Evolutionary conservation across 305 asterid genomes (phyloP), one percentile per base, ranked within the genome.

Genomic region (Stenogyne calaminthoides): DNA sequence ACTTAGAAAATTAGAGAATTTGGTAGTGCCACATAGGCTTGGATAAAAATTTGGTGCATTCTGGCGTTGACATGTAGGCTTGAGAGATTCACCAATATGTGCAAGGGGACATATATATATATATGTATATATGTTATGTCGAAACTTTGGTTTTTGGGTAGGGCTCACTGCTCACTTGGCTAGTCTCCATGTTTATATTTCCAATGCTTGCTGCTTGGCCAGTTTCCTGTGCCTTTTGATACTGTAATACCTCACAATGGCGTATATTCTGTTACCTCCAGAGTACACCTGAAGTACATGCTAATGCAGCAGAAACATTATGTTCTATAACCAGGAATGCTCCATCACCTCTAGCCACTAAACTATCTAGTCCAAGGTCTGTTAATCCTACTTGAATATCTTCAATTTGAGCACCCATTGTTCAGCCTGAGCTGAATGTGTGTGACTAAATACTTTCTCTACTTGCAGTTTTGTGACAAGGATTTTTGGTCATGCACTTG

Each of bases 401-500:
- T 36, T 69, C n/a, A 55, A 44, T 37, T 18, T 22, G 19, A 49
- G 60, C 19, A 37, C 22, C 76, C 19, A 9, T 68, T 70, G 10
- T 56, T 64, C 67, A 29, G 72, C 46, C 72, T 57, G 25, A 37
- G 60, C 20, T 69, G 59, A 74, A 73, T 75, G 42, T 47, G n/a
- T n/a, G 37, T 47, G 60, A 69, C 46, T 58, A 58, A 12, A 42
- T 65, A 49, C 44, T 84, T 63, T 76, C 70, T 79, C 22, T 70
- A 51, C 52, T 9, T 80, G 86, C 88, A 95, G 99, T 76, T 95
- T 85, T 83, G 96, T 95, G 67, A 87, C 89, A 27, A 89, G 96
- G 86, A 86, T 95, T 72, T 90, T 92, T 81, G 89, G 82, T 71
- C 98, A 90, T 39, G 98, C 91, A 46, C 96, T 95, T 71, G 96